Conservation (phyloP, 208 protist genomes). For the Trypanosoma platydactyli region DNA sequence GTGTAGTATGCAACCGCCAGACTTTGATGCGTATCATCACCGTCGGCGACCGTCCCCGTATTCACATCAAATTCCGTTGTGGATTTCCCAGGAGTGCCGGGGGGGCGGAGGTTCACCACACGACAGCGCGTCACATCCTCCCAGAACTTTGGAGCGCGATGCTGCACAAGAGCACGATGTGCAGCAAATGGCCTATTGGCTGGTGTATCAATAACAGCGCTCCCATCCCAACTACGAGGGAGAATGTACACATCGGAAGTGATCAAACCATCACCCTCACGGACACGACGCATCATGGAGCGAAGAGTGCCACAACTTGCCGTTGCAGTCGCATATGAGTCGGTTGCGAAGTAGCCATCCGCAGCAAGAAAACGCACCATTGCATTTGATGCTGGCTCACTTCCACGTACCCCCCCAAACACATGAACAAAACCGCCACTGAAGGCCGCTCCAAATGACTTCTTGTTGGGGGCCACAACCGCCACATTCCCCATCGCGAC, state of each 20-base stretch:
- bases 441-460: conserved; percentile 73
- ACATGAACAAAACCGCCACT: conserved; percentile 82
- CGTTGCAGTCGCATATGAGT: conserved; percentile 23
- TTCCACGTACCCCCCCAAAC: conserved; percentile 70
- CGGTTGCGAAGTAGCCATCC: conserved; percentile 64
- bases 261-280: conserved; percentile 33
- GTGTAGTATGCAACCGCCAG: conserved; percentile 64
- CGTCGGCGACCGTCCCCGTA: background rate
- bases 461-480: conserved; percentile 59
- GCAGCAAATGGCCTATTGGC: conserved; percentile 35
- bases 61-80: background rate
- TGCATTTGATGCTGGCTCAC: conserved; percentile 67
- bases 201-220: conserved; percentile 11
- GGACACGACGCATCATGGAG: conserved; percentile 36
- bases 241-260: conserved; percentile 45
- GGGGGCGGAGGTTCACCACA: conserved; percentile 23
- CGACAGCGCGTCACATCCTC: conserved; percentile 58
- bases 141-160: conserved; percentile 67
- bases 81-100: background rate
- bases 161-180: conserved; percentile 67
- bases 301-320: conserved; percentile 31
- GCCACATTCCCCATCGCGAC: conserved; percentile 79
- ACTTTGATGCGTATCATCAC: conserved; percentile 29
- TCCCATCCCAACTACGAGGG: conserved; percentile 41
- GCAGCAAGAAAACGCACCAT: conserved; percentile 81